Evolutionary conservation across 1,284 basidiomycete genomes (phyloP).

Genomic region (Apiotrichum akiyoshidainum): DNA sequence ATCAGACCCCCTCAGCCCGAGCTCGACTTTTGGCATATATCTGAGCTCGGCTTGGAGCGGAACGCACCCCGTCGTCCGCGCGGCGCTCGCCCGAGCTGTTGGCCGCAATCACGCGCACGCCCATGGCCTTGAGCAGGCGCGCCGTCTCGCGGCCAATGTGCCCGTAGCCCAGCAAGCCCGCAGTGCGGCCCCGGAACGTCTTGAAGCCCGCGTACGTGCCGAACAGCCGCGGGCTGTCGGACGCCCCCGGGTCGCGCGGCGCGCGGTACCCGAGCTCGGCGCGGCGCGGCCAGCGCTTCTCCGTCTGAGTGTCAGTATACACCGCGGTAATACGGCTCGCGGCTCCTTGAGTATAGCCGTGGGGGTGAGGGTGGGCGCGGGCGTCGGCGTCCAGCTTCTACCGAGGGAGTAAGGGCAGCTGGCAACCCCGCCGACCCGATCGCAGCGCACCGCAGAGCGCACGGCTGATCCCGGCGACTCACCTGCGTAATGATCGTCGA

Average conservation of each 20-base stretch:
- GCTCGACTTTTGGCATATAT: too few relatives aligned
- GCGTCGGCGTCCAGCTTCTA: too few relatives aligned
- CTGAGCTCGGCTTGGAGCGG: too few relatives aligned
- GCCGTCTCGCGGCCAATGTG: constrained; percentile 47
- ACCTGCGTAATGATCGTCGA: constrained; percentile 29
- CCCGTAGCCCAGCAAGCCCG: constrained; percentile 27
- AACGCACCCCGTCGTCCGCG: constrained; percentile 34
- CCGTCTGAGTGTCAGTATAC: constrained; percentile 1
- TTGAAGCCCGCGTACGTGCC: constrained; percentile 7
- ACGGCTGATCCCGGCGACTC: too few relatives aligned
- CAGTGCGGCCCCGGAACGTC: constrained; percentile 16
- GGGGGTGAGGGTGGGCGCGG: too few relatives aligned
- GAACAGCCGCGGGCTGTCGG: neutral
- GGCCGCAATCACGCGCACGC: constrained; percentile 45
- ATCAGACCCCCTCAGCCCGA: too few relatives aligned
- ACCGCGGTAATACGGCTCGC: too few relatives aligned
- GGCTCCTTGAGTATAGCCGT: too few relatives aligned
- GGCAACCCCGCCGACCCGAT: too few relatives aligned
- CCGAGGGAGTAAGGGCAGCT: too few relatives aligned
- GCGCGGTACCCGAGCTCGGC: constrained; percentile 18
- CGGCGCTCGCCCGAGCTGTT: constrained; percentile 41
- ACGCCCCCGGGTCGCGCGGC: neutral
- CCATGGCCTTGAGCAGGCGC: constrained; percentile 41
- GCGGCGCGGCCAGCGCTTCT: constrained; percentile 23
- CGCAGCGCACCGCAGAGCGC: too few relatives aligned